Percentiles rank a stretch among this genome's conserved stretches.
Conservation (phyloP, 2,329 filamentous ascomycete genomes). For the Colletotrichum sansevieriae region DNA sequence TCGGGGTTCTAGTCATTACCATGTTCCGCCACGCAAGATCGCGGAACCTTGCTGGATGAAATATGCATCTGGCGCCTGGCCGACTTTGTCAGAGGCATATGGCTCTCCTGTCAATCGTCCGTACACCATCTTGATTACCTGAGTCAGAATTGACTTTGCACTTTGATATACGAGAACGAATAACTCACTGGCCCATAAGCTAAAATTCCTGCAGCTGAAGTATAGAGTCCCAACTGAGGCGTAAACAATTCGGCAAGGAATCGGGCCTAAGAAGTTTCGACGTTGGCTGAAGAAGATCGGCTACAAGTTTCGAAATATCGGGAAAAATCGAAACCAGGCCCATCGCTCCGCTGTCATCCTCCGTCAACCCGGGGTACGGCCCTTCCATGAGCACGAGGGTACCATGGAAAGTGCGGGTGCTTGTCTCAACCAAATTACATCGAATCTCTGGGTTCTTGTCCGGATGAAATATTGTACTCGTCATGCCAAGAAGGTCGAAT, state of each 20-base stretch:
- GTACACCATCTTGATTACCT: not conserved
- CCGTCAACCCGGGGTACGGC: not conserved
- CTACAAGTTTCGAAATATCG: not conserved
- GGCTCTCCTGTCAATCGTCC: conserved; percentile 1
- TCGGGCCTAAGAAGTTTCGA: not conserved
- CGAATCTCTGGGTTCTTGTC: not conserved
- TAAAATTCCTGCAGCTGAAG: not conserved
- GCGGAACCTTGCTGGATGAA: conserved; percentile 11
- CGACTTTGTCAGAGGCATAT: conserved; percentile 13
- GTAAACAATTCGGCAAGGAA: conserved; percentile 1
- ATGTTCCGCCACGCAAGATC: conserved; percentile 4
- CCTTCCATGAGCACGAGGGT: conserved; percentile 5
- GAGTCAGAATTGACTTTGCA: not conserved
- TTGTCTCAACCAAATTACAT: not conserved
- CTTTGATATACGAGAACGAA: not conserved
- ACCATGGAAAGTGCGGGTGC: not conserved
- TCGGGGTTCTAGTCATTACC: conserved; percentile 15
- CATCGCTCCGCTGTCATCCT: not conserved
- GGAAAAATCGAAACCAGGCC: not conserved
- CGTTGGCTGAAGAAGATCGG: not conserved
- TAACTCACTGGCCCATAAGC: not conserved
- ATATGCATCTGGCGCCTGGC: not conserved
- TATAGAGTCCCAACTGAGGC: not conserved
- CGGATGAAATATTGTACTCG: not conserved
- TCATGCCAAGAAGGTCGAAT: not conserved